These are phyloP conservation scores for Colletotrichum siamense DNA, from an alignment of 2,329 filamentous ascomycete genomes.

Conservation along the genomic window DNA sequence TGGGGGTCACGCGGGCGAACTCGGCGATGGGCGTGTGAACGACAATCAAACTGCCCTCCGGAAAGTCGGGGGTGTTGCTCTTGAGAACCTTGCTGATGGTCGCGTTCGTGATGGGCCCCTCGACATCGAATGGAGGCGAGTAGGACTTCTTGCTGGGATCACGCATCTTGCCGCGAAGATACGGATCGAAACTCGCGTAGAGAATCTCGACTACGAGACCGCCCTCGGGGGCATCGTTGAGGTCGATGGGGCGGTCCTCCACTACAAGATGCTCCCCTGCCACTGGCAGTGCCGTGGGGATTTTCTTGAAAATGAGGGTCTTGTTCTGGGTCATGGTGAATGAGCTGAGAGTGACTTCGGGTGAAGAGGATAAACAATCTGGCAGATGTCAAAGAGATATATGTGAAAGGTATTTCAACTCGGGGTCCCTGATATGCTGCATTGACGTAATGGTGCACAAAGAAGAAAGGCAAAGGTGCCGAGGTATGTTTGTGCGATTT, in stretches of 20 bases:
- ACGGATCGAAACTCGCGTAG: slow-evolving; percentile 82
- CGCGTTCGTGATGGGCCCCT: slow-evolving; percentile 68
- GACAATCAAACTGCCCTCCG: slow-evolving; percentile 51
- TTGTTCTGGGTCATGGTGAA: slow-evolving; percentile 67
- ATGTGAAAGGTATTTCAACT: not conserved
- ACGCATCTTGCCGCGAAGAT: slow-evolving; percentile 83
- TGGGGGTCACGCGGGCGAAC: slow-evolving; percentile 49
- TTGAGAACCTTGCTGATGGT: slow-evolving; percentile 74
- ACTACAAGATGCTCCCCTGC: slow-evolving; percentile 74
- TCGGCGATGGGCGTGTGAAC: slow-evolving; percentile 65
- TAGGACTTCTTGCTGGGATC: slow-evolving; percentile 69
- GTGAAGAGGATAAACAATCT: not conserved
- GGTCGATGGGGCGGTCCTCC: slow-evolving; percentile 72
- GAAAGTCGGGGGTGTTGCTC: slow-evolving; percentile 63
- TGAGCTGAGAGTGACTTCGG: not conserved
- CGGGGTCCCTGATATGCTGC: not conserved
- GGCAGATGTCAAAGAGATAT: not conserved
- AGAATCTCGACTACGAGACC: slow-evolving; percentile 74
- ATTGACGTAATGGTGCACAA: not conserved
- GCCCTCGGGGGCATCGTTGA: slow-evolving; percentile 63
- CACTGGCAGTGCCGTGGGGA: slow-evolving; percentile 71
- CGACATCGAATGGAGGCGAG: slow-evolving; percentile 64
- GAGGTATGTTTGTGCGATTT: not conserved
- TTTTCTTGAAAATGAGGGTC: slow-evolving; percentile 73
- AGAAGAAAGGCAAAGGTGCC: not conserved